Evolutionary conservation across 139 green algal genomes (phyloP).

Genomic region (Pseudopediastrum boryanum): DNA sequence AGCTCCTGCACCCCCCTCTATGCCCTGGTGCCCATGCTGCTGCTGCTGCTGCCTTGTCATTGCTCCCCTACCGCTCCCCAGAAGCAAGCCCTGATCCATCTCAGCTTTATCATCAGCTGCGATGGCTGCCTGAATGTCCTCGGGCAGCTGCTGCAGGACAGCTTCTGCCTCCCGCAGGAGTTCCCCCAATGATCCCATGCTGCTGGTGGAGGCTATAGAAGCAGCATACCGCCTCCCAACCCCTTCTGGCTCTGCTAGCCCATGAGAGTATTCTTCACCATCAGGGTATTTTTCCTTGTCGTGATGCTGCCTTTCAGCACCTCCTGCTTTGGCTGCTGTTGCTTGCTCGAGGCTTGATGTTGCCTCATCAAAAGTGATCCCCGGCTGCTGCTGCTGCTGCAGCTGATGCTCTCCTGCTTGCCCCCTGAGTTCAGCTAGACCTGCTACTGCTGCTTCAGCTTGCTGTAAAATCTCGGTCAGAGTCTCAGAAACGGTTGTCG

Average conservation of each 20-base stretch:
- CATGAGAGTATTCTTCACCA: not conserved
- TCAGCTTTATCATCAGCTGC: constrained; percentile 7
- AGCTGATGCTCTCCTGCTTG: not conserved
- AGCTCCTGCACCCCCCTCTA: not conserved
- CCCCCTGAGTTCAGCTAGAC: not conserved
- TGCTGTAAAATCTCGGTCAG: not conserved
- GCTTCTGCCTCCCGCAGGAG: constrained; percentile 33
- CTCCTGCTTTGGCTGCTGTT: not conserved
- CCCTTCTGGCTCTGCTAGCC: not conserved
- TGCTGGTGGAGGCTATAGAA: not conserved
- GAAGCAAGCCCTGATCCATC: not conserved
- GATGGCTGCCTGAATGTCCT: constrained; percentile 27
- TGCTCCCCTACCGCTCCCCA: not conserved
- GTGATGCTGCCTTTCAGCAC: not conserved
- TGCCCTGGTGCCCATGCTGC: not conserved
- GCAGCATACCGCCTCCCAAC: not conserved
- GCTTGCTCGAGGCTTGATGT: no score
- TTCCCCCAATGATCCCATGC: not conserved
- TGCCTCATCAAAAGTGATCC: not conserved
- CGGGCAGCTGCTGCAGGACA: constrained; percentile 33
- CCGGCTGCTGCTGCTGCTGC: not conserved
- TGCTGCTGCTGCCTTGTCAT: not conserved
- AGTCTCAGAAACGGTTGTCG: not conserved
- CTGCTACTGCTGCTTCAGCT: not conserved
- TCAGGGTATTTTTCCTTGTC: not conserved